Conservation (phyloP, 1,284 basidiomycete genomes). For the Heterobasidion annosum region DNA sequence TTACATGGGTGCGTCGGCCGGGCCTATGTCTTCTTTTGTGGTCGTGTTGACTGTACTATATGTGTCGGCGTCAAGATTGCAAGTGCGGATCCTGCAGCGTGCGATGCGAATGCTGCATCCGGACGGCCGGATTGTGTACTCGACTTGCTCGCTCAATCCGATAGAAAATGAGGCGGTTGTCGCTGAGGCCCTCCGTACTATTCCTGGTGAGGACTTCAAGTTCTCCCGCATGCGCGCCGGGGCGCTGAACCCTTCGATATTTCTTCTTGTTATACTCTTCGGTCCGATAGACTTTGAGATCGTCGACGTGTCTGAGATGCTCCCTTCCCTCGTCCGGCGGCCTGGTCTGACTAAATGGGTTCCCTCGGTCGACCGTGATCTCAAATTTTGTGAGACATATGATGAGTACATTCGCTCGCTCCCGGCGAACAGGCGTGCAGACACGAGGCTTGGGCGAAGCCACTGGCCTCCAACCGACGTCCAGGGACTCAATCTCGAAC, state of each 20-base stretch:
- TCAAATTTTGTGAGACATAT: slow-evolving; percentile 43
- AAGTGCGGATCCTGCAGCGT: slow-evolving; percentile 86
- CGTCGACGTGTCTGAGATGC: slow-evolving; percentile 65
- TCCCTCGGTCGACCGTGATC: slow-evolving; percentile 45
- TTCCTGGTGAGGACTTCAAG: slow-evolving; percentile 47
- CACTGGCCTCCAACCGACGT: slow-evolving; percentile 74
- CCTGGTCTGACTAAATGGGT: slow-evolving; percentile 75
- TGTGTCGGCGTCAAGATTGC: slow-evolving; percentile 45
- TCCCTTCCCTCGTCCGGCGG: slow-evolving; percentile 69
- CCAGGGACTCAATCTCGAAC: slow-evolving; percentile 51
- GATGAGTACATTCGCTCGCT: slow-evolving; percentile 42
- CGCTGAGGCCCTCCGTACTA: slow-evolving; percentile 70
- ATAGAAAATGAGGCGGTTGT: slow-evolving; percentile 97
- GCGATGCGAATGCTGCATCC: slow-evolving; percentile 87
- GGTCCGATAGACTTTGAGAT: slow-evolving; percentile 62
- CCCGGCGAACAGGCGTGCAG: slow-evolving; percentile 35
- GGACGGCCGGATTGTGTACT: slow-evolving; percentile 91
- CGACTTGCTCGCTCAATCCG: slow-evolving; percentile 96
- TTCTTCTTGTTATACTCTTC: not conserved
- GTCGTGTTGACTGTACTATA: too few relatives aligned
- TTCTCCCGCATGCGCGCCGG: not conserved
- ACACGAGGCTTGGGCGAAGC: slow-evolving; percentile 55
- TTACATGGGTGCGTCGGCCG: slow-evolving; percentile 63
- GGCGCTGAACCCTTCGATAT: not conserved
- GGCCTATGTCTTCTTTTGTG: too few relatives aligned